Evolutionary conservation across 106 monocot genomes (phyloP).

Genomic region (Vanilla planifolia): DNA sequence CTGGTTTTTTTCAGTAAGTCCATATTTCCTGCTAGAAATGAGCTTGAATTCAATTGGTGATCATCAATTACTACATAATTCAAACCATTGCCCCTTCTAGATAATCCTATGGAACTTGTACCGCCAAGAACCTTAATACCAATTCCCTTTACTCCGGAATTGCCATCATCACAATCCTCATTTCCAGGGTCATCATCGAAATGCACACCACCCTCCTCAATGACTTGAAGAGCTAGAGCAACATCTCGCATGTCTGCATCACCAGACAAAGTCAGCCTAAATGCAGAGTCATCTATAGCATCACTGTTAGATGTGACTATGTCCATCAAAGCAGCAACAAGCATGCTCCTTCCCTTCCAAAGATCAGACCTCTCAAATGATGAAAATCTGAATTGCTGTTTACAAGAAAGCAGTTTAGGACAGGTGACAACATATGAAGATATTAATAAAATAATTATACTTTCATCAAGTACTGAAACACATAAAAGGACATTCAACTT

Average conservation of each 20-base stretch:
- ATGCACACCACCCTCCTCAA: conserved; percentile 82
- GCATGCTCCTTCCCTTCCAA: conserved; percentile 91
- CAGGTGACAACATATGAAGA: background rate
- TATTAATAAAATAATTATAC: background rate
- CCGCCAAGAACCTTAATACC: conserved; percentile 95
- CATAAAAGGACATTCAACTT: too few relatives aligned
- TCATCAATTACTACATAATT: conserved; percentile 17
- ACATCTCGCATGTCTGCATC: conserved; percentile 88
- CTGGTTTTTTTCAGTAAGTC: conserved; percentile 17
- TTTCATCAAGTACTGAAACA: too few relatives aligned
- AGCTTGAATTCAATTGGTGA: conserved; percentile 9
- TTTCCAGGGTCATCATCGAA: conserved; percentile 42
- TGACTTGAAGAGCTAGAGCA: conserved; percentile 71
- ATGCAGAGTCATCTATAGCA: conserved; percentile 33
- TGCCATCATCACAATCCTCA: conserved; percentile 58
- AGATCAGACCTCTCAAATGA: conserved; percentile 47
- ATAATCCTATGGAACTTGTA: conserved; percentile 69
- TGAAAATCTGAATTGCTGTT: conserved; percentile 52
- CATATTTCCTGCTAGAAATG: conserved; percentile 3
- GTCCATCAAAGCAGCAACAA: conserved; percentile 96
- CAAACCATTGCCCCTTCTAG: conserved; percentile 25
- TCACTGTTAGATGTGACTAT: conserved; percentile 90
- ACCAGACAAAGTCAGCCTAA: conserved; percentile 53
- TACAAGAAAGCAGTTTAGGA: conserved; percentile 4
- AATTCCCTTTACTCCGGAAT: conserved; percentile 64